phyloP scores from a whole-genome alignment of 2,329 filamentous ascomycete species.

The Colletotrichum acutatum region DNA sequence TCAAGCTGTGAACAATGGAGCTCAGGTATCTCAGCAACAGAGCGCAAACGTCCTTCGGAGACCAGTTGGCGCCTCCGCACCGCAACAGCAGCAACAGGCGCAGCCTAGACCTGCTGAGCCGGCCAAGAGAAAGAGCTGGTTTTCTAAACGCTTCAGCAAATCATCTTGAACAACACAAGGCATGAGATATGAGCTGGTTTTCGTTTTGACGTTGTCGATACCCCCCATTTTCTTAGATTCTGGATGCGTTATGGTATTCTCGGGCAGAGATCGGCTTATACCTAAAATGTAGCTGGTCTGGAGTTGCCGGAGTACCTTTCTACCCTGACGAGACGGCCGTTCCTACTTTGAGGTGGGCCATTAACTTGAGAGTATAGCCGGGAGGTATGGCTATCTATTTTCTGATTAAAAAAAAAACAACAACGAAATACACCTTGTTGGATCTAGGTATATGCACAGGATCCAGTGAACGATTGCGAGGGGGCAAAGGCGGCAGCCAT shows the following conservation, averaged over 20 bases:
- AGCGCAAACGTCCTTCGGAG: slow-evolving; percentile 40
- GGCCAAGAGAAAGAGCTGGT: slow-evolving; percentile 92
- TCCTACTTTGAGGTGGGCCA: not conserved
- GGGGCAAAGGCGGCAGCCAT: slow-evolving; percentile 4
- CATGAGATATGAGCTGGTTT: slow-evolving; percentile 12
- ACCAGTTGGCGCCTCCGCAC: slow-evolving; percentile 35
- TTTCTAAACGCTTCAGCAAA: slow-evolving; percentile 84
- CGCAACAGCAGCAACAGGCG: slow-evolving; percentile 31
- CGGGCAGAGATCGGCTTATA: not conserved
- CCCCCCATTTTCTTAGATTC: slow-evolving; percentile 30
- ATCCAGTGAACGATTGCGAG: slow-evolving; percentile 32
- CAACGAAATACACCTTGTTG: slow-evolving; percentile 23
- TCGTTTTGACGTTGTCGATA: slow-evolving; percentile 36
- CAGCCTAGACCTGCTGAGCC: slow-evolving; percentile 46
- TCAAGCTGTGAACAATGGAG: slow-evolving; percentile 12
- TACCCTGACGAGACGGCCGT: not conserved
- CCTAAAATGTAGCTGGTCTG: not conserved
- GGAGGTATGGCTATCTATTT: not conserved
- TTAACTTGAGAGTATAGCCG: not conserved
- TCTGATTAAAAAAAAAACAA: not conserved
- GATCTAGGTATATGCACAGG: slow-evolving; percentile 37
- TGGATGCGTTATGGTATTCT: slow-evolving; percentile 6
- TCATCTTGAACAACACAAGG: slow-evolving; percentile 40
- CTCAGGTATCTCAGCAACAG: slow-evolving; percentile 11
- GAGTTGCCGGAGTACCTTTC: not conserved